phyloP scores from a whole-genome alignment of 2,329 filamentous ascomycete genomes.

The Fusarium virguliforme region DNA sequence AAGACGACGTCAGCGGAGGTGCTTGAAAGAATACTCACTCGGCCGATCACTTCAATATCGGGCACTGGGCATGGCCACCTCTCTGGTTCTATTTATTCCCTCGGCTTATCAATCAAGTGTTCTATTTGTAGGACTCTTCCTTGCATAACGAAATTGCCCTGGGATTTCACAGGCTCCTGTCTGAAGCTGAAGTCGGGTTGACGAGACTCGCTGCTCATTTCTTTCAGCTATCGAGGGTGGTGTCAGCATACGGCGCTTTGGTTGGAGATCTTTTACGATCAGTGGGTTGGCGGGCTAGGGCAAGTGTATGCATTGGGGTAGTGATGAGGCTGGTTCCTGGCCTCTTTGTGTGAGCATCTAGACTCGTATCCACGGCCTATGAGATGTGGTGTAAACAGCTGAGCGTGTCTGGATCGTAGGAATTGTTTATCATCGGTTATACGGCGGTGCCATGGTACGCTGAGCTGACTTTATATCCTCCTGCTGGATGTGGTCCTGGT shows the following conservation, averaged over 20 bases:
- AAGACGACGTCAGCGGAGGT: slow-evolving; percentile 26
- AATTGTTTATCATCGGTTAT: neutral
- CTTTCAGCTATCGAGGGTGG: slow-evolving; percentile 4
- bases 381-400: neutral
- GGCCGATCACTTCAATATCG: neutral
- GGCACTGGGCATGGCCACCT: neutral
- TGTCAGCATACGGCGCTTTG: neutral
- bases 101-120: neutral
- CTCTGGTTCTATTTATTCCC: neutral
- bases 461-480: neutral
- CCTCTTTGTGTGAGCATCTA: neutral
- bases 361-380: neutral
- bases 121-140: neutral
- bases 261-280: slow-evolving; percentile 11
- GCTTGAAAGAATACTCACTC: slow-evolving; percentile 4
- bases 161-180: neutral
- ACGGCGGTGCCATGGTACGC: slow-evolving; percentile 5
- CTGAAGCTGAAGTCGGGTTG: neutral
- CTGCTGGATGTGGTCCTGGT: neutral
- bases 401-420: neutral
- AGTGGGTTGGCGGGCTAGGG: neutral
- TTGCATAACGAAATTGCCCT: neutral
- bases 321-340: neutral
- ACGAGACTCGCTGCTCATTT: neutral
- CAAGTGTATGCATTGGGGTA: neutral